phyloP scores from a whole-genome alignment of 148 eudicot genomes.

The Linanthus parryae region DNA sequence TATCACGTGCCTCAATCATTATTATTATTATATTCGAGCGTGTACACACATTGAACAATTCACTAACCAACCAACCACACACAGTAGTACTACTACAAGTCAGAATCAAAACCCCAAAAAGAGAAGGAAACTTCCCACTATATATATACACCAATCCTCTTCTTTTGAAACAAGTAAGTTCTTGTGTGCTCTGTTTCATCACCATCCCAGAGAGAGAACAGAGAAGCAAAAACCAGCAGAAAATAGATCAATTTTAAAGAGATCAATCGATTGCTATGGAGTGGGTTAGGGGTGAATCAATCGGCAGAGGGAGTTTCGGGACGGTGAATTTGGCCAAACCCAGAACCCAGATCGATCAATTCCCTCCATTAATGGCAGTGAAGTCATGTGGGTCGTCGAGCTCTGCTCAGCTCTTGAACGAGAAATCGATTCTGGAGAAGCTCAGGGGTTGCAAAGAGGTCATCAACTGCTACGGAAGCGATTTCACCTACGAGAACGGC shows the following conservation, averaged over 20 bases:
- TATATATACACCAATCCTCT: constrained; percentile 2
- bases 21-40: background rate
- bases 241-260: background rate
- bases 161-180: background rate
- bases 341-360: constrained; percentile 9
- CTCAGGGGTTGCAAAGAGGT: constrained; percentile 38
- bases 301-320: constrained; percentile 84
- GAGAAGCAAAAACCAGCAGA: background rate
- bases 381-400: constrained; percentile 38
- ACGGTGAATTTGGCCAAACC: constrained; percentile 55
- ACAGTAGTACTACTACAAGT: constrained; percentile 3
- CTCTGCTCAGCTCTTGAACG: constrained; percentile 43
- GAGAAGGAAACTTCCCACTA: too few relatives aligned
- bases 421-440: constrained; percentile 38
- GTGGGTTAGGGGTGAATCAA: constrained; percentile 62
- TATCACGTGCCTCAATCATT: constrained; percentile 50
- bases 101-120: background rate
- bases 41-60: background rate
- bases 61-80: too few relatives aligned
- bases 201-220: background rate
- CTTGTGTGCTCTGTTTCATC: constrained; percentile 1
- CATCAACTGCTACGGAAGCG: constrained; percentile 45
- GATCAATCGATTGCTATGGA: constrained; percentile 32
- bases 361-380: constrained; percentile 44
- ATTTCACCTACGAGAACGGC: constrained; percentile 34